Base-by-base conservation (phyloP, 495 filamentous ascomycete species). In the Xylaria palmicola region DNA sequence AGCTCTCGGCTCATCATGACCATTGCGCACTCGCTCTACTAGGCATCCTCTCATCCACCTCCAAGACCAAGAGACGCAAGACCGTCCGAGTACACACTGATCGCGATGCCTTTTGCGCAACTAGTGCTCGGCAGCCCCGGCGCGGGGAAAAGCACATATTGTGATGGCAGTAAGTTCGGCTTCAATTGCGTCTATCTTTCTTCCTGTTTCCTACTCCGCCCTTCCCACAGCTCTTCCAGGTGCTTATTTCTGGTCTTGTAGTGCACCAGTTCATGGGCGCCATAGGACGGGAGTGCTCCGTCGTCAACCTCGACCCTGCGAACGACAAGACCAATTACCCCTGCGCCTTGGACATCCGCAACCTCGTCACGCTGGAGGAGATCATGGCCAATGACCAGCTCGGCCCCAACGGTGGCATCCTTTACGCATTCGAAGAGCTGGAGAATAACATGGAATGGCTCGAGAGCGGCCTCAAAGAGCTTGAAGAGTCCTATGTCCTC, bases 211-310 rank as follows among this genome's bases (percentile, higher is more conserved):
- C 19, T n/a, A 17, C 15, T 9, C 13, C 34, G 19, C 2, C 0
- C n/a, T 37, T 41, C 27, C 19, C 40, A 29, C n/a, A 44, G 20
- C 39, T 20, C 43, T 7, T 53, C n/a, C n/a, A n/a, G n/a, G 32
- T 40, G 13, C 43, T 55, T n/a, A 41, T 24, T 32, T 43, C n/a
- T 20, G 7, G 17, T 4, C 17, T 19, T 48, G n/a, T 48, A 85
- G 81, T 98, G 90, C 90, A 96, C 66, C 94, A 98, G 77, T 98
- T 97, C 81, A 88, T 97, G 80, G 85, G 85, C 57, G 93, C 94
- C 50, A 96, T 98, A 69, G 91, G 91, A 40, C 88, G 94, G 39
- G 92, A 94, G 77, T 96, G 91, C 79, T 94, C 92, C 12, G 84
- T 96, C 40, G 90, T 97, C 58, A 98, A 98, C 75, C 88, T 98